Evolutionary conservation across 768 basidiomycete genomes (phyloP), one percentile per base, ranked within the genome.

Genomic region (Pulveroboletus sp.): DNA sequence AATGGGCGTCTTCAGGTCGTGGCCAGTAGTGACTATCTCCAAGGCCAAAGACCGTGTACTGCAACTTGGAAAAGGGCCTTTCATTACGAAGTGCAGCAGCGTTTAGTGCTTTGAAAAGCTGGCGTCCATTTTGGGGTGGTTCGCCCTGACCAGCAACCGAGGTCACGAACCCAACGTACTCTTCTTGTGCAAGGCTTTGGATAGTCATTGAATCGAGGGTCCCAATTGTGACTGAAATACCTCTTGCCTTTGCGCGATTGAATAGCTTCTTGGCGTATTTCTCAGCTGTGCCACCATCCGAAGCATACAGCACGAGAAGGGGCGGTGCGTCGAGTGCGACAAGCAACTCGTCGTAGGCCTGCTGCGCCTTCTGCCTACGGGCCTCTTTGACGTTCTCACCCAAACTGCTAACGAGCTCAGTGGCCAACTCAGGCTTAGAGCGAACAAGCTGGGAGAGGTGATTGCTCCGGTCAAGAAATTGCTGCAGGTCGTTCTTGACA

Each of bases 11-110:
- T 68, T 98, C 93, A 15, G 89, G 79, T 37, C 96, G 81, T 8
- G 96, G 96, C 96, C 96, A 99, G 73, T 99, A 99, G 71, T 96
- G 94, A 66, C 89, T 94, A 69, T 99, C 96, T 53, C 96, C 96
- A 83, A 99, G 87, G 42, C 76, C 95, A 58, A 98, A 96, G 39
- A 98, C 93, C 46, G 85, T 71, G 68, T 81, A 89, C 62, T 80
- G 85, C 51, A 93, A 73, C 54, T 83, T 84, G 46, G 72, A 54
- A 38, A 93, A 73, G 6, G 77, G 72, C 47, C 71, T 74, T 45
- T 86, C 84, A 2, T 73, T 71, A 45, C 67, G 69, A 17, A 70
- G 66, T 0, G 69, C 66, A 7, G 82, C 79, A 8, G 83, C 84
- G 57, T 88, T 87, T 58, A 96, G 60, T 5, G 88, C 77, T 72